Evolutionary conservation across 2,329 filamentous ascomycete genomes (phyloP).

Genomic region (Cercospora sp.): DNA sequence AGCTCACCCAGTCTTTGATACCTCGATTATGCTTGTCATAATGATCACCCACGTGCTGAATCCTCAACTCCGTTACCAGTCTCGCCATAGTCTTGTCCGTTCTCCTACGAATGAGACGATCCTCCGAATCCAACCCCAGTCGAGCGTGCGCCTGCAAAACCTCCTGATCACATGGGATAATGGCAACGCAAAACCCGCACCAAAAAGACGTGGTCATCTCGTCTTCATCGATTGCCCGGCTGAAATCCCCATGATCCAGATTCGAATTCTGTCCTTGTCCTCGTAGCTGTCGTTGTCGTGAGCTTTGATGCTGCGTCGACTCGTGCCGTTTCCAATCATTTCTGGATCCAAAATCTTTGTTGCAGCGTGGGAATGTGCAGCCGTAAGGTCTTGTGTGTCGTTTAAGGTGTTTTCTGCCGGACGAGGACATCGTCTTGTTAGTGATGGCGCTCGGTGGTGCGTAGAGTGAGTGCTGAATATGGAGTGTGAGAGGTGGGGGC

Average conservation of each 20-base stretch:
- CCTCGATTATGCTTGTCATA: slow-evolving; percentile 57
- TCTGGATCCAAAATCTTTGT: slow-evolving; percentile 81
- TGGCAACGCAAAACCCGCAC: neutral
- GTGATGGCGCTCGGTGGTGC: neutral
- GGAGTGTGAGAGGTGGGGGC: slow-evolving; percentile 12
- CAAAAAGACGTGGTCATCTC: neutral
- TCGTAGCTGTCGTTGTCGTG: neutral
- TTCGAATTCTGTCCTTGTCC: neutral
- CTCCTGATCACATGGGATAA: neutral
- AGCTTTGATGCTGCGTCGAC: slow-evolving; percentile 64
- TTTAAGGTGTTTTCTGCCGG: slow-evolving; percentile 74
- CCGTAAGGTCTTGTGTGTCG: slow-evolving; percentile 78
- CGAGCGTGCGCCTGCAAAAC: neutral
- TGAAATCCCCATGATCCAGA: neutral
- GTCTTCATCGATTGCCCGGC: neutral
- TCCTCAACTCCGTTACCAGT: slow-evolving; percentile 40
- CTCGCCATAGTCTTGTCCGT: neutral
- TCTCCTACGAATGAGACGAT: slow-evolving; percentile 43
- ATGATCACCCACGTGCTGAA: slow-evolving; percentile 75
- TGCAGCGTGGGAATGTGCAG: slow-evolving; percentile 71
- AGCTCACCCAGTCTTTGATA: slow-evolving; percentile 59
- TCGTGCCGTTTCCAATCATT: slow-evolving; percentile 95
- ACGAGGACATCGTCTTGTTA: neutral
- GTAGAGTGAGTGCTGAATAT: neutral
- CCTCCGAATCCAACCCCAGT: slow-evolving; percentile 35